Base-by-base conservation (phyloP, 306 rosid species). In the Malus orientalis region DNA sequence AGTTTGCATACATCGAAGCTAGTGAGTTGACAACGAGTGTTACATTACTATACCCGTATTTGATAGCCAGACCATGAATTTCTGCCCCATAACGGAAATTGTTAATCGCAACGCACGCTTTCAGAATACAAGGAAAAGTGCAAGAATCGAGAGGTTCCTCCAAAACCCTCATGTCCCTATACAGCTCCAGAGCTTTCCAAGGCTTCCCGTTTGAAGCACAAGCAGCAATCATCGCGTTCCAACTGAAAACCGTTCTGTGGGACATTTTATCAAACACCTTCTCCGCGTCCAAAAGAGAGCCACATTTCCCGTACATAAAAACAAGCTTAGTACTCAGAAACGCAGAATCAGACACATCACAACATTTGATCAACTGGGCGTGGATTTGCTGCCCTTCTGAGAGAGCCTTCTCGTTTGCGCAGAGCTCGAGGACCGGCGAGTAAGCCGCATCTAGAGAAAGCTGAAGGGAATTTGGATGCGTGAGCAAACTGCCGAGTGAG, bases 161-260 rank as follows among this genome's bases (percentile, higher is more conserved):
- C 36, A 70, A 75, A 71, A 42, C 71, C 57, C 92, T 71, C 94
- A 91, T 91, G 47, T 86, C 83, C 44, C 70, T 72, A 61, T 86
- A 91, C 76, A 91, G 66, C 59, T 82, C 85, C 71, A 87, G 67
- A 10, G 91, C 92, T 72, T 73, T 77, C 3, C 73, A 13, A 59
- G 86, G 86, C 58, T 84, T 84, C 66, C 87, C 87, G 68, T 77
- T 81, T n/a, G 91, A 80, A 49, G 83, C 88, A 45, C 45, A 88
- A n/a, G 97, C 92, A 18, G 90, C 91, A 70, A 88, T 70, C 87
- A 91, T 86, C 12, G 91, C 94, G 74, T 91, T 91, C 92, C 94
- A 91, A 12, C 94, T 85, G 71, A 86, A 91, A 84, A 88, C 77
- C 0, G 92, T 89, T 81, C 90, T 85, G 0, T 77, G 71, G 51